Base-by-base conservation (phyloP, 2,329 filamentous ascomycete genomes). In the Clonostachys rosea region DNA sequence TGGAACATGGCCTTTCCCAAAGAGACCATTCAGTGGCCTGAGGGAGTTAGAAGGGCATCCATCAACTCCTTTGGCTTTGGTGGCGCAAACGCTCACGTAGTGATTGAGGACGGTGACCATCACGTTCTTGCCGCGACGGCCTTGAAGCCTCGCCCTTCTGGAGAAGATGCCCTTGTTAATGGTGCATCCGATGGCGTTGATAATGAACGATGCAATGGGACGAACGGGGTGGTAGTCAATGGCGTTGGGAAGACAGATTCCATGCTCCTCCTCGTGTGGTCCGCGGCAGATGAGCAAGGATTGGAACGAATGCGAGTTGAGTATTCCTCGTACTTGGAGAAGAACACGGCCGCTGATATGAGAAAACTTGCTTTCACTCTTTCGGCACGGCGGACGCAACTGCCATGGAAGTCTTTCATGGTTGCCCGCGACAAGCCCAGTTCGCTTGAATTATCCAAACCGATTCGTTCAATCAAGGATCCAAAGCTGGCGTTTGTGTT, bases 1-100 rank as follows among this genome's bases (percentile, higher is more conserved):
- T 61, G 61, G 59, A 63, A 60, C n/a, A 52, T 70, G 20, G 69
- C 5, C 8, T 30, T 46, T 20, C 37, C 41, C 4, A 7, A 14
- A n/a, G 11, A 20, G 6, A 12, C 11, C 12, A 13, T 8, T 2
- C 39, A 37, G 6, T 48, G 49, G 46, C 46, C 46, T 5, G 17
- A 9, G 8, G 35, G 40, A 5, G 33, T 35, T 6, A 34, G 35
- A 39, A 5, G 52, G 45, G 45, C 47, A 45, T 33, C 51, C 41
- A 46, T 56, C 13, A 56, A 56, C 47, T 51, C 45, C 1, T 56
- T 56, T n/a, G 54, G 54, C 2, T 55, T 51, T 24, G 54, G 54
- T 11, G 54, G 54, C 33, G 49, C 54, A 20, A 56, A 56, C 37
- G 48, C 51, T 4, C 54, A 56, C 18, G 46, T 46, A 13, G 48